Base-by-base conservation (phyloP, 2,329 filamentous ascomycete species). In the Penicillium paneum region DNA sequence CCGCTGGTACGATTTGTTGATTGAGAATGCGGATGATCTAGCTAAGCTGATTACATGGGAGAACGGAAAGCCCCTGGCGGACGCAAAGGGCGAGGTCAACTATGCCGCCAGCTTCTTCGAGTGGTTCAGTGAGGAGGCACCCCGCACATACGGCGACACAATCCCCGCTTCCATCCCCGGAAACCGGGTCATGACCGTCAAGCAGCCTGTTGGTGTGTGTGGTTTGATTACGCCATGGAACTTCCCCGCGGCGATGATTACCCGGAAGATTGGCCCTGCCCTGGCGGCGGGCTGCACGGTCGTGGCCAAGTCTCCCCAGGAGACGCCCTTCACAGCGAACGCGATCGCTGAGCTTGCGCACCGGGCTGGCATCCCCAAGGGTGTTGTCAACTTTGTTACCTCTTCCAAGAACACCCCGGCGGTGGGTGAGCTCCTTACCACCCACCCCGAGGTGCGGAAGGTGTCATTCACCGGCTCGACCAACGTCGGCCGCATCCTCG, bases 261-360 rank as follows among this genome's bases (percentile, higher is more conserved):
- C 78, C 3, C 69, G 78, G 19, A 81, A 81, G 64, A 74, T 78
- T 32, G 78, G 69, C 1, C 78, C 84, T 5, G 83, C 83, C 10
- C 80, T 97, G 52, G 94, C 94, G 17, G 92, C 91, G n/a, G 94
- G 94, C 55, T 97, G 93, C 76, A 96, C 93, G 0, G 89, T 96
- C 2, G 92, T 97, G 1, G 87, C 86, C 66, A 99, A 99, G 74
- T 88, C 91, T 15, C 92, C 93, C 1, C 87, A 87, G 45, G 93
- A 97, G 78, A 97, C 94, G 1, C 94, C 93, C 0, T 94, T 93
- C 71, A 96, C 92, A 24, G 86, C 91, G 0, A 86, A 96, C 35
- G 93, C 93, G 1, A 75, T 97, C 19, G 90, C 90, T 1, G 92
- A 96, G 74, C 83, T 97, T 36, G 90, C 88, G 10, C 83, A 89